Evolutionary conservation across 495 filamentous ascomycete species (phyloP).

Genomic region (Hypoxylon cercidicola): DNA sequence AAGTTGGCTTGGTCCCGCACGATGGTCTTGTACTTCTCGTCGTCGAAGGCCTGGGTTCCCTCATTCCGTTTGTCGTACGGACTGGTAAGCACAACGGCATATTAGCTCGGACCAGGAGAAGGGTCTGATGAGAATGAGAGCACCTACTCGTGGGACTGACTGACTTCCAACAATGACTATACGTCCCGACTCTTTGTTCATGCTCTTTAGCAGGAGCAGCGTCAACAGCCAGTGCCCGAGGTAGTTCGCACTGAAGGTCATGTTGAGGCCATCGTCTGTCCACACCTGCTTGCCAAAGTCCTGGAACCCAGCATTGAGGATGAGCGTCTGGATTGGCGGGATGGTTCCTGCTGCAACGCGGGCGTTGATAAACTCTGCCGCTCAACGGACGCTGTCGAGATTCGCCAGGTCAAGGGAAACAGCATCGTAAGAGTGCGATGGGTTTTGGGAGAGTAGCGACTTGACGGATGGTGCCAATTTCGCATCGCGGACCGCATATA

Average conservation of each 20-base stretch:
- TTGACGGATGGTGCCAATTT: too few relatives aligned
- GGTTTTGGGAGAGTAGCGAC: too few relatives aligned
- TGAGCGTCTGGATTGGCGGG: constrained; percentile 52
- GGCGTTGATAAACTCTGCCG: constrained; percentile 24
- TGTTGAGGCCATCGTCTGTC: constrained; percentile 44
- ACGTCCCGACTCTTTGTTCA: constrained; percentile 49
- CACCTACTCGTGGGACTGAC: constrained; percentile 48
- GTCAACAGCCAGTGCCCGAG: constrained; percentile 54
- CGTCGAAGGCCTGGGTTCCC: constrained; percentile 16
- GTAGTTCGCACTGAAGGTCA: constrained; percentile 53
- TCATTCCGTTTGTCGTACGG: constrained; percentile 36
- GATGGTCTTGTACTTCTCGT: constrained; percentile 41
- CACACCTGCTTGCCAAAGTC: constrained; percentile 46
- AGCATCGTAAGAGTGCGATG: constrained; percentile 22
- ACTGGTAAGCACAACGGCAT: constrained; percentile 13
- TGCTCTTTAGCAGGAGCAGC: constrained; percentile 51
- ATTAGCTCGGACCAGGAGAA: too few relatives aligned
- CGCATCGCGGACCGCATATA: constrained; percentile 47
- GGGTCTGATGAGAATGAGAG: background rate
- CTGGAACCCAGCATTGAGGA: constrained; percentile 54
- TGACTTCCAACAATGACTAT: constrained; percentile 53
- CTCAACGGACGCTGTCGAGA: constrained; percentile 19
- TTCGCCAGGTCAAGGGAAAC: constrained; percentile 31
- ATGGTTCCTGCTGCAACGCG: constrained; percentile 44
- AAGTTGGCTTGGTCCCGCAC: constrained; percentile 26